Percentiles rank a stretch among this genome's conserved stretches.
phyloP scores from a whole-genome alignment of 768 basidiomycete species.

The Coprinopsis marcescibilis region DNA sequence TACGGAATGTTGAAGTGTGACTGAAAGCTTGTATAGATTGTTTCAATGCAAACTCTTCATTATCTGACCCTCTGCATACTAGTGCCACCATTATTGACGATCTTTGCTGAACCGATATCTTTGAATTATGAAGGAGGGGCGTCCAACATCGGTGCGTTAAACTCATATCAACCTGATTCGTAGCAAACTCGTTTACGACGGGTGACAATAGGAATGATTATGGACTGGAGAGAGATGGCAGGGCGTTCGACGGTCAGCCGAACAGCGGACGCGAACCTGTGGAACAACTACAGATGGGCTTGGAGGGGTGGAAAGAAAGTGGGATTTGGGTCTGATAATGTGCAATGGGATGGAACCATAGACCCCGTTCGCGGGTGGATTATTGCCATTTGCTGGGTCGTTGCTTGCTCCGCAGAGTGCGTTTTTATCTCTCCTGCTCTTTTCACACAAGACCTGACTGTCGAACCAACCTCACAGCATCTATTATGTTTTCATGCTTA shows the following conservation, averaged over 20 bases:
- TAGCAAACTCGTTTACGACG: not conserved
- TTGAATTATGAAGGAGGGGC: constrained; percentile 73
- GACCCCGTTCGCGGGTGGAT: constrained; percentile 89
- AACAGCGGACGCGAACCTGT: constrained; percentile 53
- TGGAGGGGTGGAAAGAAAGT: constrained; percentile 81
- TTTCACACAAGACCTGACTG: constrained; percentile 5
- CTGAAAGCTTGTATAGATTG: constrained; percentile 53
- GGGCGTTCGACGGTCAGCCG: constrained; percentile 72
- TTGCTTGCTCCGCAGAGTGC: constrained; percentile 80
- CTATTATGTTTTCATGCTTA: constrained; percentile 78
- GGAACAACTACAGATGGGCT: constrained; percentile 63
- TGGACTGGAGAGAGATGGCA: constrained; percentile 98
- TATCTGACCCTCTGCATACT: constrained; percentile 85
- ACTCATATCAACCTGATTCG: not conserved
- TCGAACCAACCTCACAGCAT: constrained; percentile 36
- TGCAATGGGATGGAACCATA: constrained; percentile 59
- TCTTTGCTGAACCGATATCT: constrained; percentile 70
- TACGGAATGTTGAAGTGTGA: not conserved
- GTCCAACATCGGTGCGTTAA: constrained; percentile 67
- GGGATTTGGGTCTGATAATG: constrained; percentile 49
- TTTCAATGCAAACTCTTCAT: constrained; percentile 89
- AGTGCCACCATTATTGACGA: constrained; percentile 68
- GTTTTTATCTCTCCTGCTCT: constrained; percentile 27
- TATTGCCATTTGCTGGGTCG: constrained; percentile 80
- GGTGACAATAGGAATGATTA: constrained; percentile 62